Evolutionary conservation across 2,329 filamentous ascomycete genomes (phyloP), one percentile per base, ranked within the genome.

Genomic region (Fusarium sambucinum): DNA sequence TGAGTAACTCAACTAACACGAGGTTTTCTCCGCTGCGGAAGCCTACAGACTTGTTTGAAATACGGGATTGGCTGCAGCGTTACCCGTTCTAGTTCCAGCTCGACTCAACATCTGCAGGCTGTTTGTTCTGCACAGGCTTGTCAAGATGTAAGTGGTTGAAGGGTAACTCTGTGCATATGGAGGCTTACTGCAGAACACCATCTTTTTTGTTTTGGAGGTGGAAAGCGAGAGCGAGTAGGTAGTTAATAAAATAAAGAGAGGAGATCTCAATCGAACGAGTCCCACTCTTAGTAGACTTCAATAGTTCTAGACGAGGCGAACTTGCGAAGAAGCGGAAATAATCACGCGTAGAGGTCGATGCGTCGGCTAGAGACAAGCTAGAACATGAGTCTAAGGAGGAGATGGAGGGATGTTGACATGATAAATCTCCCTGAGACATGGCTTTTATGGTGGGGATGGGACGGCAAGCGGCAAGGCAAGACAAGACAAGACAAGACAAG

Each of bases 131-230:
- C 23, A 27, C 40, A 38, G 46, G 52, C 47, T 61, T 55, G 55
- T 69, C 32, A 61, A 23, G 47, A 52, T 52, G 45, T 59, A 51
- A 69, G 52, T 69, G 66, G 66, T 50, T 50, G 37, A 40, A 23
- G 38, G 38, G n/a, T 17, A 30, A 44, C 33, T 42, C 33, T 32
- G 32, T 63, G 60, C 59, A 58, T 54, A 46, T 30, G 21, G 53
- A 65, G 60, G 66, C 66, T 69, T 63, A 67, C 52, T n/a, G 42
- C 33, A 63, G 40, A 58, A 67, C 66, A 69, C 66, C 65, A 48
- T 58, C 60, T 60, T 30, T 33, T 45, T 51, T 50, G 19, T 38
- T 40, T 50, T 11, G 14, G 21, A 23, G 32, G 32, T 23, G 30
- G 30, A 38, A 17, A 27, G 32, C 13, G 33, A 59, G 40, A 55